A percentile compares a stretch with the other conserved stretches of the same genome.
These are phyloP conservation scores for Boechera divaricarpa DNA, from an alignment of 345 rosid species.

Conservation along the genomic window DNA sequence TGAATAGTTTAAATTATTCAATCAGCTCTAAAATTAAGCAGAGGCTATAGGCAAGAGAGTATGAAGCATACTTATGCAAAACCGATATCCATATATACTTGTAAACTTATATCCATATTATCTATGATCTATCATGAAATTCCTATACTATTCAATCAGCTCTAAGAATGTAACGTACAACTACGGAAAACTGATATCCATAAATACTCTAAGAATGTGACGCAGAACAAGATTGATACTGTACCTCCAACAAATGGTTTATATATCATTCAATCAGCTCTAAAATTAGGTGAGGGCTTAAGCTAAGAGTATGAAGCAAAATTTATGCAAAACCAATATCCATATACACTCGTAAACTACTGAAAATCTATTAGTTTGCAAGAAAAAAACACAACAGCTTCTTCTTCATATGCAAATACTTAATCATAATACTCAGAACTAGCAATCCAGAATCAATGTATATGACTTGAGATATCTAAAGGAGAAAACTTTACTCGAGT, in stretches of 20 bases:
- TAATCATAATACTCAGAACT: not conserved
- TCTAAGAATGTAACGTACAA: no score
- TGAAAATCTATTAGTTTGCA: not conserved
- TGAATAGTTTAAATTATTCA: not conserved
- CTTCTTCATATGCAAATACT: not conserved
- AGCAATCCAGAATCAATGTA: not conserved
- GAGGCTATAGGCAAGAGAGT: no score
- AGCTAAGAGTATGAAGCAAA: not conserved
- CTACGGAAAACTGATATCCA: not conserved
- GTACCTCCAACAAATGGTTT: not conserved
- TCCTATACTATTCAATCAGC: no score
- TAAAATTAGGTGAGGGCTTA: not conserved
- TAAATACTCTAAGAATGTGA: not conserved
- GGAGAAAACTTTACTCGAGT: conserved; percentile 64
- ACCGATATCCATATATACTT: no score
- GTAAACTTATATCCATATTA: no score
- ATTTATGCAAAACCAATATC: not conserved
- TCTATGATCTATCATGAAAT: no score
- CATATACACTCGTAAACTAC: not conserved
- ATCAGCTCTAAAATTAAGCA: not conserved
- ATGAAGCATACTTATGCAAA: no score
- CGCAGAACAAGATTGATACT: not conserved
- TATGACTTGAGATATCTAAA: not conserved
- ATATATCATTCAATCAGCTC: not conserved
- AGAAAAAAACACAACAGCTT: not conserved